These are phyloP conservation scores for Trametes pubescens DNA, from an alignment of 1,284 basidiomycete species.

Conservation along the genomic window DNA sequence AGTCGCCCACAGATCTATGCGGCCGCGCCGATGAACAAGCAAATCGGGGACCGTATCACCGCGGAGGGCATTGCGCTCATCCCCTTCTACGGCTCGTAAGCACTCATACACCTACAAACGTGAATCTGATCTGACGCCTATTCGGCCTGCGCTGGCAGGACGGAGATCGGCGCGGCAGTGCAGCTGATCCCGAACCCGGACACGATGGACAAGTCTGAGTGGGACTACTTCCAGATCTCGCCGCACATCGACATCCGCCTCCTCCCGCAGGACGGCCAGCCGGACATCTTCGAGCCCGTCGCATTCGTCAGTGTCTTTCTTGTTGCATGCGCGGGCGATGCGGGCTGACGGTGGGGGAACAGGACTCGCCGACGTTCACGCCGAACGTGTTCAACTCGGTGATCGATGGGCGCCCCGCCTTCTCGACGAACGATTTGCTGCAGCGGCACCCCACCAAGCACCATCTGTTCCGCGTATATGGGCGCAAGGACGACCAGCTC, in stretches of 20 bases:
- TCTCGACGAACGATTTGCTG: slow-evolving; percentile 52
- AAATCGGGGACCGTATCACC: slow-evolving; percentile 39
- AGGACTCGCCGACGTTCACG: slow-evolving; percentile 24
- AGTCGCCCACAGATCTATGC: slow-evolving; percentile 39
- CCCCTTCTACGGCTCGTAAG: slow-evolving; percentile 42
- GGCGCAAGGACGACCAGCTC: slow-evolving; percentile 60
- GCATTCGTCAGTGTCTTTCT: slow-evolving; percentile 30
- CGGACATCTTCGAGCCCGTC: slow-evolving; percentile 35
- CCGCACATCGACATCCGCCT: slow-evolving; percentile 25
- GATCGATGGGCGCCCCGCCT: slow-evolving; percentile 44
- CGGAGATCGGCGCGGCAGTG: slow-evolving; percentile 22
- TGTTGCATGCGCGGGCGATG: slow-evolving; percentile 1
- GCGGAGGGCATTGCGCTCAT: slow-evolving; percentile 39
- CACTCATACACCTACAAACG: background rate
- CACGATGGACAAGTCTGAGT: slow-evolving; percentile 30
- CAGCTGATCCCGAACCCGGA: slow-evolving; percentile 24
- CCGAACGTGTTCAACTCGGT: slow-evolving; percentile 41
- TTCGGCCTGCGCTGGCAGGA: background rate
- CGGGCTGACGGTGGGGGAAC: background rate
- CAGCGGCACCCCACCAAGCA: slow-evolving; percentile 53
- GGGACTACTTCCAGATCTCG: slow-evolving; percentile 39
- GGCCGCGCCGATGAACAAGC: slow-evolving; percentile 42
- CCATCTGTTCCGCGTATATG: slow-evolving; percentile 53
- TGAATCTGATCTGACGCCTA: background rate
- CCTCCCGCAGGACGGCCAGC: slow-evolving; percentile 33